Conservation (phyloP, 306 rosid genomes). For the Psophocarpus tetragonolobus region DNA sequence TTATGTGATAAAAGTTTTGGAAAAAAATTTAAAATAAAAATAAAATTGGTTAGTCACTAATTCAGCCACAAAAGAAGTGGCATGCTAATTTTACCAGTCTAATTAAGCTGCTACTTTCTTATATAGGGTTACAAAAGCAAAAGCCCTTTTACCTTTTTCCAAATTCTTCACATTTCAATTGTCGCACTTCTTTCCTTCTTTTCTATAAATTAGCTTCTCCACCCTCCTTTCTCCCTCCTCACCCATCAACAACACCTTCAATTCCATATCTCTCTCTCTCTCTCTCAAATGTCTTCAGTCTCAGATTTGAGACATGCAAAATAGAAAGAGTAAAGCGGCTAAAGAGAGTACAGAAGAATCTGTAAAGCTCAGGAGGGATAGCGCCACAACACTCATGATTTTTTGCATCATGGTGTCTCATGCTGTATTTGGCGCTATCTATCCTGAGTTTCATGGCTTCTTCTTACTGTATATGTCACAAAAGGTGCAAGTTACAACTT, state of each 20-base stretch:
- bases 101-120: slow-evolving; percentile 41
- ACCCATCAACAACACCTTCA: background rate
- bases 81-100: slow-evolving; percentile 8
- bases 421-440: slow-evolving; percentile 63
- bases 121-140: slow-evolving; percentile 22
- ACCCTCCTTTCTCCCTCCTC: slow-evolving; percentile 27
- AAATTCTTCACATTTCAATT: slow-evolving; percentile 3
- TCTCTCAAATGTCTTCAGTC: background rate
- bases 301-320: background rate
- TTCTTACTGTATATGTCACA: slow-evolving; percentile 37
- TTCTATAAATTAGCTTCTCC: slow-evolving; percentile 55
- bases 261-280: background rate
- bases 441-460: slow-evolving; percentile 81
- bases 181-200: slow-evolving; percentile 25
- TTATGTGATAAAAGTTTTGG: background rate
- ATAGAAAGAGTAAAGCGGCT: background rate
- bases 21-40: background rate
- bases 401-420: background rate
- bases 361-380: slow-evolving; percentile 97
- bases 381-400: slow-evolving; percentile 49
- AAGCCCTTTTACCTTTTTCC: background rate
- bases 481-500: background rate
- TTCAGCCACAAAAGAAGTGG: background rate
- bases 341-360: slow-evolving; percentile 50
- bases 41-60: slow-evolving; percentile 18